These are phyloP conservation scores for Salvia hispanica DNA, from an alignment of 257 asterid species.

Conservation along the genomic window DNA sequence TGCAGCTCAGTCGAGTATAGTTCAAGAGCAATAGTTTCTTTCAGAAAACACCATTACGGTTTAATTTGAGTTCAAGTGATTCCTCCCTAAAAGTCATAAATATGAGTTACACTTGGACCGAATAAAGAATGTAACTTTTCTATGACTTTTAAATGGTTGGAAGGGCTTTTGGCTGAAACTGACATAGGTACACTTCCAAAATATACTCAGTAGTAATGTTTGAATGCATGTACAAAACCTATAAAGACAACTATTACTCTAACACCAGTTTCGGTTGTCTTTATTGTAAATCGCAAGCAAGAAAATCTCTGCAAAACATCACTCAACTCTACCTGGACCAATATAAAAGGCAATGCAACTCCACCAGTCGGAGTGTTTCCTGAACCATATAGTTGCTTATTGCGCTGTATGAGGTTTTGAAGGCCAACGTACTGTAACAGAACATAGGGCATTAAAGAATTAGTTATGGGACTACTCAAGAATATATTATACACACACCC, in stretches of 20 bases:
- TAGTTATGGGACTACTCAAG: slow-evolving; percentile 1
- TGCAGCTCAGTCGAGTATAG: slow-evolving; percentile 20
- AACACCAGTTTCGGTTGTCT: slow-evolving; percentile 2
- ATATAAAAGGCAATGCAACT: slow-evolving; percentile 92
- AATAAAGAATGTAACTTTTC: neutral
- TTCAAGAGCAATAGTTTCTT: neutral
- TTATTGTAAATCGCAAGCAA: slow-evolving; percentile 14
- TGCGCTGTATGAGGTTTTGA: slow-evolving; percentile 82
- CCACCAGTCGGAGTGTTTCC: slow-evolving; percentile 97
- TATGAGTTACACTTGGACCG: neutral
- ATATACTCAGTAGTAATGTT: neutral
- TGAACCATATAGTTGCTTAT: slow-evolving; percentile 74
- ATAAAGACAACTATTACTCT: neutral
- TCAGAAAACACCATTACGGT: neutral
- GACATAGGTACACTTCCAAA: neutral
- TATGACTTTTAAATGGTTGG: neutral
- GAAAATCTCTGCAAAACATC: slow-evolving; percentile 12
- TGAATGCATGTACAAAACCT: neutral
- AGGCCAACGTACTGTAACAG: slow-evolving; percentile 71
- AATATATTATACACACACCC: slow-evolving; percentile 14
- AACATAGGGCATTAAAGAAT: slow-evolving; percentile 8
- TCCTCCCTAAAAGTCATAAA: neutral
- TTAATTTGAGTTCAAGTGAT: slow-evolving; percentile 1
- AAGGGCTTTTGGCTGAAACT: neutral
- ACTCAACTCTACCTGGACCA: slow-evolving; percentile 77